Base-by-base conservation (phyloP, 768 basidiomycete genomes). In the Mycena olivaceomarginata region DNA sequence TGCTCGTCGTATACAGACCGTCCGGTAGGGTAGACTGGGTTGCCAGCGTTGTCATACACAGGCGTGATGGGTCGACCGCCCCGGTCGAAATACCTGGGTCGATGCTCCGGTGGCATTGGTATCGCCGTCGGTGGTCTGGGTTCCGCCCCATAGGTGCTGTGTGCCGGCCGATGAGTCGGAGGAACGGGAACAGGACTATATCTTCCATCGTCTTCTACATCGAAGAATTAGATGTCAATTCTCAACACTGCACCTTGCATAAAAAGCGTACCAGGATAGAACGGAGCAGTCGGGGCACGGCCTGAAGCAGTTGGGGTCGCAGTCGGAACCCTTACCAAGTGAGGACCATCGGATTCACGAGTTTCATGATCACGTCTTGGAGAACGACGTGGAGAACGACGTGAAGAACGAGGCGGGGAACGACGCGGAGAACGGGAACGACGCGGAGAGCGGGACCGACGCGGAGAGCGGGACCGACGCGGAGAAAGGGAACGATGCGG, bases 331-430 rank as follows among this genome's bases (percentile, higher is more conserved):
- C 64, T 65, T 25, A 66, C 78, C 43, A 74, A 31, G 67, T 78
- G 73, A 43, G 48, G 79, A 62, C 81, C 82, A 70, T 62, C 70
- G 13, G 67, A 51, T 67, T 67, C 72, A 5, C 37, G 65, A 2
- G 25, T 57, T 12, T 69, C 60, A 16, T 46, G 41, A 25, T 25
- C 64, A 20, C 37, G 66, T 57, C 74, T 59, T 40, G 41, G 6
- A 4, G 76, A 64, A 60, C 68, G 75, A 10, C 69, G 77, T 22
- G 75, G 77, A 66, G 66, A 73, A 60, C 73, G 77, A 69, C 75
- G 74, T 16, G 63, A 62, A 31, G 72, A 73, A 46, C 70, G 51
- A 48, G 64, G 18, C 7, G 25, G 25, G 25, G 25, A 25, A 25
- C 63, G 64, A 45, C 11, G 9, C 15, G 43, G 43, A 45, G 72